These are phyloP conservation scores for Penicillium olsonii DNA, from an alignment of 2,329 filamentous ascomycete genomes.

Conservation along the genomic window DNA sequence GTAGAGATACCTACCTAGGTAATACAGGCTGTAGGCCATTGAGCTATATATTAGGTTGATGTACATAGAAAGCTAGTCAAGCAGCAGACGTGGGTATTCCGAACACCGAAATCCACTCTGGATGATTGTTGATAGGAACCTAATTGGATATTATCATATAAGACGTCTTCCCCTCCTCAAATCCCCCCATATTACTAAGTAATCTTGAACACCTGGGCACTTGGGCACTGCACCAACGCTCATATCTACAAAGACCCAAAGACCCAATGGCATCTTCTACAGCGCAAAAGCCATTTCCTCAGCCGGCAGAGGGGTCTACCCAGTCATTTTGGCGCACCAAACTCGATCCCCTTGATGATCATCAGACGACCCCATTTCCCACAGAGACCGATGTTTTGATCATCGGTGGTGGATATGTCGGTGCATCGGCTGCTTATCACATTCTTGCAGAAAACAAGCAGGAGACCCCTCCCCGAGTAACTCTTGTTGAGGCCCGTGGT, in stretches of 20 bases:
- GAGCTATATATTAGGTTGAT: neutral
- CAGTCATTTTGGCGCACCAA: conserved; percentile 9
- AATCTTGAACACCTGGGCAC: too few species aligned
- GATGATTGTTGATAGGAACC: neutral
- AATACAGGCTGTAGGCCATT: too few species aligned
- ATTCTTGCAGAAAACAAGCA: conserved; percentile 26
- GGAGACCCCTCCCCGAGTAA: conserved; percentile 24
- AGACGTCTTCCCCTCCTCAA: neutral
- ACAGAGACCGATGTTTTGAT: conserved; percentile 45
- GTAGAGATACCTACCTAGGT: too few species aligned
- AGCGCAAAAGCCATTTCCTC: conserved; percentile 1
- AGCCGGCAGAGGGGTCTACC: conserved; percentile 4
- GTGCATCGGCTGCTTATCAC: conserved; percentile 46
- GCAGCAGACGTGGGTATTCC: neutral
- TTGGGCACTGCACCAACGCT: neutral
- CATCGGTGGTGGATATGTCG: conserved; percentile 51
- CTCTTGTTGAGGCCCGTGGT: conserved; percentile 42
- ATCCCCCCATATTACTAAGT: too few species aligned
- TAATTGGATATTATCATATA: neutral
- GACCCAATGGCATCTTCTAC: neutral
- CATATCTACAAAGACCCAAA: neutral
- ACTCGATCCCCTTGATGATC: conserved; percentile 1
- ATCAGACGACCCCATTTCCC: conserved; percentile 30
- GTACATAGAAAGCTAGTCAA: neutral
- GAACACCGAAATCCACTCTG: neutral